A percentile compares a stretch with the other conserved stretches of the same genome.
Evolutionary conservation across 345 rosid species (phyloP).

Genomic region (Orychophragmus violaceus): DNA sequence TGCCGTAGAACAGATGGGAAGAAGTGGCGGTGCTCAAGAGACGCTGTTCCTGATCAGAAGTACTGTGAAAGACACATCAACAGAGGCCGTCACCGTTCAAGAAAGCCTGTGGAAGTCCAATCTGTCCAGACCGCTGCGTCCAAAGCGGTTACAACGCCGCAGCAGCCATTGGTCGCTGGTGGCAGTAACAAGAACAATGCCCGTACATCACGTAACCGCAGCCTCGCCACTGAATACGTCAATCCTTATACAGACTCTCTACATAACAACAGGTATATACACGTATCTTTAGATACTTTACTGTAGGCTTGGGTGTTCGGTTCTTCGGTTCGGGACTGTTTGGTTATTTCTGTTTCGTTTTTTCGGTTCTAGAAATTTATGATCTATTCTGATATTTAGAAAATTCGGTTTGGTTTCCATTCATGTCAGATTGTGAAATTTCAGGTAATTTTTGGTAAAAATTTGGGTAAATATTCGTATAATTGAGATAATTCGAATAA

Average conservation of each 20-base stretch:
- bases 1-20: constrained; percentile 79
- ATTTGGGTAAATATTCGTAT: too few species aligned
- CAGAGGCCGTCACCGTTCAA: constrained; percentile 86
- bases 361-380: too few species aligned
- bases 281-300: not conserved
- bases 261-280: constrained; percentile 35
- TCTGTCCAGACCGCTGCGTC: constrained; percentile 37
- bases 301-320: too few species aligned
- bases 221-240: constrained; percentile 20
- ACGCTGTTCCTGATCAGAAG: constrained; percentile 69
- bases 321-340: too few species aligned
- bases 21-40: constrained; percentile 81
- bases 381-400: too few species aligned
- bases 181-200: constrained; percentile 15
- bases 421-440: too few species aligned
- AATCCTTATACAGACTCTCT: constrained; percentile 32
- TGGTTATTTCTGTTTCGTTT: too few species aligned
- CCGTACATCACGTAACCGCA: constrained; percentile 27
- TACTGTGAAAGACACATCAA: constrained; percentile 78
- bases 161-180: constrained; percentile 27
- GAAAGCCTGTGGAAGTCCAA: constrained; percentile 81
- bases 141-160: constrained; percentile 34
- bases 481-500: too few species aligned
- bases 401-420: too few species aligned
- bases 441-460: too few species aligned